Evolutionary conservation across 106 monocot genomes (phyloP).

Genomic region (Triglochin maritima): DNA sequence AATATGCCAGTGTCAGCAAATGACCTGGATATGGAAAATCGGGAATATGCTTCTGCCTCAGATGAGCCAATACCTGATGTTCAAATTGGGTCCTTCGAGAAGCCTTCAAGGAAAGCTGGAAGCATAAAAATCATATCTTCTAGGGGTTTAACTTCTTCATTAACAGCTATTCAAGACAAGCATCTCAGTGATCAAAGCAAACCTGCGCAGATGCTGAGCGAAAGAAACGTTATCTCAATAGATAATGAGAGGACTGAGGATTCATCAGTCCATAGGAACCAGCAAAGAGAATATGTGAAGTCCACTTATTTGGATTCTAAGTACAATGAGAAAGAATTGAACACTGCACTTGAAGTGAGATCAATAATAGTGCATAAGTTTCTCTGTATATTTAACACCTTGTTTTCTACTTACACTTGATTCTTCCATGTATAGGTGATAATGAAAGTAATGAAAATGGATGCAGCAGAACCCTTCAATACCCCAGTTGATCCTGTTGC

Average conservation of each 20-base stretch:
- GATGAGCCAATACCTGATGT: constrained; percentile 50
- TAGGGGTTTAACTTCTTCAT: constrained; percentile 23
- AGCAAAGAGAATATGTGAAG: constrained; percentile 12
- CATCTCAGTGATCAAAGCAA: constrained; percentile 14
- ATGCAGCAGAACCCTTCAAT: constrained; percentile 90
- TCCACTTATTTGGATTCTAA: constrained; percentile 21
- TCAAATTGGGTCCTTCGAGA: constrained; percentile 20
- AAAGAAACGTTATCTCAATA: constrained; percentile 7
- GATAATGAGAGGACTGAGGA: constrained; percentile 27
- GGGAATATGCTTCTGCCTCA: constrained; percentile 36
- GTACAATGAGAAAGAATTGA: constrained; percentile 59
- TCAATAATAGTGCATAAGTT: background rate
- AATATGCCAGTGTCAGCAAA: constrained; percentile 15
- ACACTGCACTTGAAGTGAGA: constrained; percentile 46
- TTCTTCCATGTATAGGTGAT: constrained; percentile 45
- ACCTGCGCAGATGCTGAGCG: constrained; percentile 11
- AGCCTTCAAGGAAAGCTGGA: constrained; percentile 44
- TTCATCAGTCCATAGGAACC: constrained; percentile 17
- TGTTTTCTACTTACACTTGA: background rate
- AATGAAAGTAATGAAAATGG: constrained; percentile 97
- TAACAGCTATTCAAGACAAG: constrained; percentile 15
- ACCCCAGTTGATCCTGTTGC: constrained; percentile 86
- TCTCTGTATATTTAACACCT: background rate
- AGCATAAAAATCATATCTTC: constrained; percentile 86
- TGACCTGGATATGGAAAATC: constrained; percentile 22